A percentile compares a stretch with the other conserved stretches of the same genome.
Conservation (phyloP, 805 yeast genomes). For the Yarrowia hollandica region DNA sequence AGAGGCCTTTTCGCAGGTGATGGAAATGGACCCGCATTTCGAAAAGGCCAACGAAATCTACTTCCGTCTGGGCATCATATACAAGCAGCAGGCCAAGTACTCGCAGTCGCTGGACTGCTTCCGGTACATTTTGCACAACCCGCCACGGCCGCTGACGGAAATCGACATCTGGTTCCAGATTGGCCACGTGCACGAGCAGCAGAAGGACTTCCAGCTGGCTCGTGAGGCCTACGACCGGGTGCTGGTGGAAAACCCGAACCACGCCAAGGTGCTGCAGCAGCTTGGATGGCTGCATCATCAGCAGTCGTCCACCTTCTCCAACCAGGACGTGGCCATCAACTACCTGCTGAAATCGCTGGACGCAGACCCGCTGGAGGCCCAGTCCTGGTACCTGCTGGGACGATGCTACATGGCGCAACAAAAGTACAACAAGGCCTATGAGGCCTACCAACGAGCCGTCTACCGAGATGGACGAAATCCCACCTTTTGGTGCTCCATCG, state of each 20-base stretch:
- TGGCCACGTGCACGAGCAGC: slow-evolving; percentile 92
- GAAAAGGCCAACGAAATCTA: slow-evolving; percentile 96
- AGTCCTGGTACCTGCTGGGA: slow-evolving; percentile 95
- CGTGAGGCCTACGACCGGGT: slow-evolving; percentile 95
- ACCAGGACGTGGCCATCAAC: slow-evolving; percentile 78
- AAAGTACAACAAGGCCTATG: slow-evolving; percentile 94
- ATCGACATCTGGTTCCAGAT: slow-evolving; percentile 99
- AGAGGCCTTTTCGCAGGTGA: slow-evolving; percentile 94
- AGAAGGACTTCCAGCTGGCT: slow-evolving; percentile 87
- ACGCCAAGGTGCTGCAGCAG: slow-evolving; percentile 94
- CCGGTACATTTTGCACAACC: slow-evolving; percentile 83
- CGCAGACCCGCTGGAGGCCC: slow-evolving; percentile 87
- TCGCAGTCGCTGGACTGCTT: slow-evolving; percentile 90
- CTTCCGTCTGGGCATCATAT: slow-evolving; percentile 92
- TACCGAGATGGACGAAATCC: slow-evolving; percentile 96
- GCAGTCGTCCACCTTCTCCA: slow-evolving; percentile 64
- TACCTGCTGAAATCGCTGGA: slow-evolving; percentile 85
- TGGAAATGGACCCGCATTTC: slow-evolving; percentile 93
- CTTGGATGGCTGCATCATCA: slow-evolving; percentile 90
- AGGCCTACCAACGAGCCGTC: slow-evolving; percentile 98
- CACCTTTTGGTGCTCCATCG: slow-evolving; percentile 95
- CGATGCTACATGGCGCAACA: slow-evolving; percentile 95
- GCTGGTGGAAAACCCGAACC: slow-evolving; percentile 83
- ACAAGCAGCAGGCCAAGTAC: slow-evolving; percentile 89
- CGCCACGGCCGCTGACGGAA: slow-evolving; percentile 94